A percentile compares a stretch with the other conserved stretches of the same genome.
phyloP scores from a whole-genome alignment of 2,329 filamentous ascomycete species.

The Drechslera avenae region DNA sequence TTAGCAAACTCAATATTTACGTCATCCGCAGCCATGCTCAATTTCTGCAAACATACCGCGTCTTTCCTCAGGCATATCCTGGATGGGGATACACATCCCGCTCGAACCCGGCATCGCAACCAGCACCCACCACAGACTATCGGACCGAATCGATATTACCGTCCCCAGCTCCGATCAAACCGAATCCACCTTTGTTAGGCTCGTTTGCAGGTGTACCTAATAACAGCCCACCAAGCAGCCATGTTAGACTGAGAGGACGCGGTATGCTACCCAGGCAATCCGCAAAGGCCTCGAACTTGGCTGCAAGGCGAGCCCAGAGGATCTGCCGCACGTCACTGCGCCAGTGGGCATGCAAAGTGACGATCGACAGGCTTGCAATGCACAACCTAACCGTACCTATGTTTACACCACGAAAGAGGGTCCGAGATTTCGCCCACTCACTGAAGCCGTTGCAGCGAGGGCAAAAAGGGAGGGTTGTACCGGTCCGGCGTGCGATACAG shows the following conservation, averaged over 20 bases:
- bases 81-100: constrained; percentile 1
- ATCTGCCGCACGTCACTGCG: constrained; percentile 23
- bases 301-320: constrained; percentile 20
- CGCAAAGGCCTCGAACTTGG: constrained; percentile 34
- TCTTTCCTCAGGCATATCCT: constrained; percentile 21
- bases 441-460: no score
- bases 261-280: no score
- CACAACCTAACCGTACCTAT: constrained; percentile 18
- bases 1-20: constrained; percentile 24
- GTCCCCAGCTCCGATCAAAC: constrained; percentile 2
- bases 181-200: no score
- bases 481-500: no score
- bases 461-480: no score
- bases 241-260: constrained; percentile 21
- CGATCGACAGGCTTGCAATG: constrained; percentile 19
- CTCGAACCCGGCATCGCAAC: constrained; percentile 31
- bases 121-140: constrained; percentile 32
- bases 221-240: constrained; percentile 27
- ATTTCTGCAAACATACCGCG: constrained; percentile 14
- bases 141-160: constrained; percentile 41
- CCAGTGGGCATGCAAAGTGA: constrained; percentile 16
- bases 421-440: not conserved
- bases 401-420: constrained; percentile 11
- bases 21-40: constrained; percentile 25
- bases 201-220: constrained; percentile 11